Evolutionary conservation across 1,284 basidiomycete genomes (phyloP).

Genomic region (Vanrija pseudolonga): DNA sequence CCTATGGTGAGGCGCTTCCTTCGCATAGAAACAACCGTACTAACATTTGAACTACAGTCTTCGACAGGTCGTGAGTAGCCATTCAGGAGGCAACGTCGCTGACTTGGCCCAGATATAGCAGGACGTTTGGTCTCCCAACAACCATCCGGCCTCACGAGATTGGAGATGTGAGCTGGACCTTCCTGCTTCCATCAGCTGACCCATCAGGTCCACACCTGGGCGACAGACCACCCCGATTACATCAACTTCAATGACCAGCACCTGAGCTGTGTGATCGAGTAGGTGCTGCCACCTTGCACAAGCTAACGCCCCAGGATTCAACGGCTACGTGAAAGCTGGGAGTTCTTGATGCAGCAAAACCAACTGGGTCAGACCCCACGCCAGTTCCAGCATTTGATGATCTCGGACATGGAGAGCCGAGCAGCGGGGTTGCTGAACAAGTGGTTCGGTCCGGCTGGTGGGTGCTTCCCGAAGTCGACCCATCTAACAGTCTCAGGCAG

Average conservation of each 20-base stretch:
- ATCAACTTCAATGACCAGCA: conserved; percentile 5
- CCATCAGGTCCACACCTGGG: conserved; percentile 2
- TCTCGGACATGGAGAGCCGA: background rate
- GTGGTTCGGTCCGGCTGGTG: background rate
- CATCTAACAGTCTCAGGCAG: background rate
- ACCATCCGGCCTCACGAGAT: conserved; percentile 1
- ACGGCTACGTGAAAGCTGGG: background rate
- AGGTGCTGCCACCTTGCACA: background rate
- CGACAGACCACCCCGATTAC: conserved; percentile 2
- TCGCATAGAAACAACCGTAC: no score
- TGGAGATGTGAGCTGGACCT: conserved; percentile 1
- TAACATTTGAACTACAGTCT: no score
- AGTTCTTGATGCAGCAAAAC: background rate
- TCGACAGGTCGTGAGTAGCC: background rate
- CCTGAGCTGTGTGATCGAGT: conserved; percentile 7
- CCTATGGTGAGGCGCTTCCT: no score
- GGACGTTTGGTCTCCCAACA: background rate
- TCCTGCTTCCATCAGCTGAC: no score
- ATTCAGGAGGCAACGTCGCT: background rate
- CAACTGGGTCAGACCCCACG: background rate
- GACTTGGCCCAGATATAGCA: background rate
- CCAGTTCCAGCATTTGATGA: background rate
- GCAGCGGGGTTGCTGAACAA: background rate
- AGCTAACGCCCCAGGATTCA: background rate
- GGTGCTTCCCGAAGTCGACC: no score